Percentiles rank a stretch among this genome's conserved stretches.
These are phyloP conservation scores for Umbellularia californica DNA, from an alignment of 164 flowering plant species.

Conservation along the genomic window DNA sequence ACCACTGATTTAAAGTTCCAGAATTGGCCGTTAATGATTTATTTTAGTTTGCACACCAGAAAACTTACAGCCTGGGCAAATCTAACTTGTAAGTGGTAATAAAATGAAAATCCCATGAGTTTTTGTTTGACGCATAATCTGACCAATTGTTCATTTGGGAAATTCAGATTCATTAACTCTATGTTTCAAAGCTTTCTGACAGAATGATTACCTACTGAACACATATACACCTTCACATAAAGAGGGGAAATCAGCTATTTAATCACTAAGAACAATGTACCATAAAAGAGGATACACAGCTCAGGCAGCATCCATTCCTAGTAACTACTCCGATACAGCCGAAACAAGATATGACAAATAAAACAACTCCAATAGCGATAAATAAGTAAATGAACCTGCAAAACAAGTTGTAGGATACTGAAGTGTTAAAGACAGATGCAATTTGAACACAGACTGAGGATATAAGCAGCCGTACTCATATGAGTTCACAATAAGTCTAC, in stretches of 20 bases:
- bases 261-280: background rate
- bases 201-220: background rate
- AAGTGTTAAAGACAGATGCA: background rate
- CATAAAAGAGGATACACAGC: constrained; percentile 71
- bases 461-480: no score
- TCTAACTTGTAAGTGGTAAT: no score
- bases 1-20: no score
- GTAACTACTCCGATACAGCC: constrained; percentile 80
- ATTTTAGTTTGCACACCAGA: no score
- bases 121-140: no score
- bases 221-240: background rate
- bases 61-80: no score
- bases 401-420: background rate
- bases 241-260: no score
- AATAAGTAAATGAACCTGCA: constrained; percentile 93
- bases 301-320: constrained; percentile 81
- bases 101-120: no score
- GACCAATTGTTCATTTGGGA: background rate
- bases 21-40: no score
- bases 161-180: background rate
- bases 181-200: background rate
- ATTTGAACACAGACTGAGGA: no score
- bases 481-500: background rate
- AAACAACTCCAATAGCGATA: constrained; percentile 66
- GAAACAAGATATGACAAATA: constrained; percentile 76